Evolutionary conservation across 176 grass and related monocot genomes (phyloP).

Genomic region (Dactylis glomerata): DNA sequence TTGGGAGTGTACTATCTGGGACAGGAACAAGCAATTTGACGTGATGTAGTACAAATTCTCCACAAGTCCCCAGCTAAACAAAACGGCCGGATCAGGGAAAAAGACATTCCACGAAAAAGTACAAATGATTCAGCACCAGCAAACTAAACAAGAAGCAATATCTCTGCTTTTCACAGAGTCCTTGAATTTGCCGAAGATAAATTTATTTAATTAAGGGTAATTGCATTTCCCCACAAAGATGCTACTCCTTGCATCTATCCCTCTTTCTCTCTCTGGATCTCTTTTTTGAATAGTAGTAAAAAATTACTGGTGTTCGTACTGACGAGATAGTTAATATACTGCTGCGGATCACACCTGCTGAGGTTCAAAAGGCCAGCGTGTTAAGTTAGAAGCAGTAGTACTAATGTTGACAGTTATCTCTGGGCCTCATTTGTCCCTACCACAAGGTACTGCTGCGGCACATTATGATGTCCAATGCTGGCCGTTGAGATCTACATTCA

Average conservation of each 20-base stretch:
- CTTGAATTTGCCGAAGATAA: not conserved
- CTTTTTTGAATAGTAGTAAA: not conserved
- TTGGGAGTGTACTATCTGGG: not conserved
- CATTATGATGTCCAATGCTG: slow-evolving; percentile 2
- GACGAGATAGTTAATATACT: not conserved
- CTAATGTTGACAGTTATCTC: not conserved
- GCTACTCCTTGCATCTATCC: not conserved
- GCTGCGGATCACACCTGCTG: not conserved
- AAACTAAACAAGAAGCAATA: not conserved
- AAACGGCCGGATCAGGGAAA: not conserved
- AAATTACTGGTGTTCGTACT: not conserved
- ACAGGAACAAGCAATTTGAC: not conserved
- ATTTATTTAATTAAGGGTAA: not conserved
- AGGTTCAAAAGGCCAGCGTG: not conserved
- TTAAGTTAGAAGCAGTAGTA: not conserved
- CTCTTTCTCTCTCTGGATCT: not conserved
- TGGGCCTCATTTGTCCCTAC: not conserved
- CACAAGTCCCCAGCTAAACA: not conserved
- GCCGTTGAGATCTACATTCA: slow-evolving; percentile 17
- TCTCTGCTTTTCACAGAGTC: not conserved
- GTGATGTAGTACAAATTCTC: not conserved
- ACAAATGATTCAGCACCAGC: not conserved
- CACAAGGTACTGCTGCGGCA: not conserved
- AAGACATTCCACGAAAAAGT: slow-evolving; percentile 20
- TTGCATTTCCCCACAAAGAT: slow-evolving; percentile 4